These are phyloP conservation scores for Hypoxylon sp. DNA, from an alignment of 2,329 filamentous ascomycete species.

Conservation along the genomic window DNA sequence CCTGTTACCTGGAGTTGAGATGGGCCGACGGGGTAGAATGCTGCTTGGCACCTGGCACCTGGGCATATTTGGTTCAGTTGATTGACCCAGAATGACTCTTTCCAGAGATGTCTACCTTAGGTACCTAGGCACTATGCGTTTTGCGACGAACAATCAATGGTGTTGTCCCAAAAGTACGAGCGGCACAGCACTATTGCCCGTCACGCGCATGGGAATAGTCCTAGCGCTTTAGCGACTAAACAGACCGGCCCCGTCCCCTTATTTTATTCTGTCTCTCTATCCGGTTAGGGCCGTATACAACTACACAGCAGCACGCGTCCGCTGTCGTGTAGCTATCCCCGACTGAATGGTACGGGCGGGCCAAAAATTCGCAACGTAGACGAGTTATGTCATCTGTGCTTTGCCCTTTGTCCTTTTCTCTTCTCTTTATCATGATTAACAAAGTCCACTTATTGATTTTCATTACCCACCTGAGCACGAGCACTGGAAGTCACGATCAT, in stretches of 20 bases:
- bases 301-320: slow-evolving; percentile 1
- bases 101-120: not conserved
- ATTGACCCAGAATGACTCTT: slow-evolving; percentile 29
- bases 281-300: slow-evolving; percentile 1
- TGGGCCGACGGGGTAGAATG: not conserved
- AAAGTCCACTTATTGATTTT: slow-evolving; percentile 26
- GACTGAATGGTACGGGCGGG: slow-evolving; percentile 20
- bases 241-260: slow-evolving; percentile 5
- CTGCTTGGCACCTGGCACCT: slow-evolving; percentile 8
- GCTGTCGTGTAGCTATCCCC: slow-evolving; percentile 9
- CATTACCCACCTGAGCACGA: slow-evolving; percentile 23
- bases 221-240: slow-evolving; percentile 1
- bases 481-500: slow-evolving; percentile 30
- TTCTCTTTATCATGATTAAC: slow-evolving; percentile 13
- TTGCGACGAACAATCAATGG: slow-evolving; percentile 23
- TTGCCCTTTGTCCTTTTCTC: slow-evolving; percentile 13
- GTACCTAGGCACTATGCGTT: not conserved
- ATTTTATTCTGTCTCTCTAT: slow-evolving; percentile 8
- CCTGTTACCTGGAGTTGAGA: slow-evolving; percentile 5
- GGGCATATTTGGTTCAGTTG: slow-evolving; percentile 24
- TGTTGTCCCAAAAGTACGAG: slow-evolving; percentile 10
- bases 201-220: slow-evolving; percentile 13
- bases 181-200: slow-evolving; percentile 15
- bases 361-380: slow-evolving; percentile 20
- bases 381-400: slow-evolving; percentile 22